Base-by-base conservation (phyloP, 23 red algal species). In the Agarophyton chilense region DNA sequence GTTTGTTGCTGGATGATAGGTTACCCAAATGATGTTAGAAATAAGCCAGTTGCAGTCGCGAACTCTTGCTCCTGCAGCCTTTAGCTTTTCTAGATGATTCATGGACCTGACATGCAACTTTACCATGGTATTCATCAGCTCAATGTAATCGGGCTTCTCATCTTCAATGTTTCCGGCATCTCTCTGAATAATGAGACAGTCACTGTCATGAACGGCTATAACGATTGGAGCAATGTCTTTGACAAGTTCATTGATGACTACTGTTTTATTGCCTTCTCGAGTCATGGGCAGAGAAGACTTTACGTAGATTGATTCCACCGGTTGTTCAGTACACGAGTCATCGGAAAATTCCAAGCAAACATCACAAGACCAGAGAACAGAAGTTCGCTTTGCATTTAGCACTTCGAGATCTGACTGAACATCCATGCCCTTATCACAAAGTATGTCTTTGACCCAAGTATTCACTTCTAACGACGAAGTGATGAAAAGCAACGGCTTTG, bases 11-110 rank as follows among this genome's bases (percentile, higher is more conserved):
- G 60, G 60, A 65, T 65, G 60, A 14, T 65, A 65, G 6, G 29
- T 36, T 16, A 65, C 35, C 60, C 60, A 65, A 7, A 65, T 65
- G 25, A 74, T 47, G 24, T 74, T 74, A 0, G 68, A 74, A 74
- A 24, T 26, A 18, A 74, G 68, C 38, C 68, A 74, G 38, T 74
- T 49, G 0, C 29, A 1, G 68, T 74, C 68, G 8, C 68, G 38
- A 74, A 74, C 38, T 28, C 43, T 47, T 74, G 47, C 21, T 49
- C 38, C 68, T 9, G 68, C 68, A 7, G 43, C 68, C 21, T 74
- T 74, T 33, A 74, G 21, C 36, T 46, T 49, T 18, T 10, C 68
- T 47, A 74, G 10, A 40, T 74, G 33, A 18, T 74, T 49, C 68
- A 46, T 74, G n/a, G 68, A 28, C 41, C n/a, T 21, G 22, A 74